Conservation (phyloP, 2,329 filamentous ascomycete genomes). For the Cladosporium sp. region DNA sequence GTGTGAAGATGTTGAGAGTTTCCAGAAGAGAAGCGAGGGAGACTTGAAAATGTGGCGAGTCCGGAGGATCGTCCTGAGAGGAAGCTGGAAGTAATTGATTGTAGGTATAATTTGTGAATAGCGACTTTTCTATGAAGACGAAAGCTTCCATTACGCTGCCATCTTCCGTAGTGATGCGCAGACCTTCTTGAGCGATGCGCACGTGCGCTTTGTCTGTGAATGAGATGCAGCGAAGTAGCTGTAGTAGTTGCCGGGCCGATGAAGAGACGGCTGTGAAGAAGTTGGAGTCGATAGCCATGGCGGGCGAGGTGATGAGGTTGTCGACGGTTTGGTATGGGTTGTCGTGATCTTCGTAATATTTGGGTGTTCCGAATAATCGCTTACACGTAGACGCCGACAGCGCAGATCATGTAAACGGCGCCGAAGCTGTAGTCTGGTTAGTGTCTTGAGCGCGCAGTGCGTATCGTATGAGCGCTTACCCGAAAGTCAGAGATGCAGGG, state of each 20-base stretch:
- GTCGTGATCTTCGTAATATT: conserved; percentile 39
- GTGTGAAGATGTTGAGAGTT: conserved; percentile 91
- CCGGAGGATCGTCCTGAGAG: conserved; percentile 41
- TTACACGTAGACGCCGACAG: conserved; percentile 96
- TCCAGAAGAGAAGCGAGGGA: conserved; percentile 86
- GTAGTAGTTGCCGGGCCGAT: conserved; percentile 74
- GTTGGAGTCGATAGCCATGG: conserved; percentile 47
- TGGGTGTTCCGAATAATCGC: conserved; percentile 12
- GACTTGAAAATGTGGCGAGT: conserved; percentile 76
- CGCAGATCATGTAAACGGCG: conserved; percentile 98
- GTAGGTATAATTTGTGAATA: conserved; percentile 85
- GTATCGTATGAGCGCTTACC: conserved; percentile 60
- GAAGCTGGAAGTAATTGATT: conserved; percentile 50
- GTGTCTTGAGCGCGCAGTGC: not conserved
- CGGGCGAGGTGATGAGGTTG: conserved; percentile 69
- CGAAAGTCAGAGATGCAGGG: conserved; percentile 85
- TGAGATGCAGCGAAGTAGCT: conserved; percentile 63
- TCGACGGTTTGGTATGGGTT: conserved; percentile 73
- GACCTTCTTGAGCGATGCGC: conserved; percentile 81
- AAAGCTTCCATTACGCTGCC: conserved; percentile 86
- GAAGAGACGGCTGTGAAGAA: conserved; percentile 76
- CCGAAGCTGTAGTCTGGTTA: conserved; percentile 66
- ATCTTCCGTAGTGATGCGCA: conserved; percentile 87
- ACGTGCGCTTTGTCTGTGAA: conserved; percentile 63
- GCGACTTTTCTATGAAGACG: conserved; percentile 81